These are phyloP conservation scores for Daldinia decipiens DNA, from an alignment of 495 filamentous ascomycete genomes.

Conservation along the genomic window DNA sequence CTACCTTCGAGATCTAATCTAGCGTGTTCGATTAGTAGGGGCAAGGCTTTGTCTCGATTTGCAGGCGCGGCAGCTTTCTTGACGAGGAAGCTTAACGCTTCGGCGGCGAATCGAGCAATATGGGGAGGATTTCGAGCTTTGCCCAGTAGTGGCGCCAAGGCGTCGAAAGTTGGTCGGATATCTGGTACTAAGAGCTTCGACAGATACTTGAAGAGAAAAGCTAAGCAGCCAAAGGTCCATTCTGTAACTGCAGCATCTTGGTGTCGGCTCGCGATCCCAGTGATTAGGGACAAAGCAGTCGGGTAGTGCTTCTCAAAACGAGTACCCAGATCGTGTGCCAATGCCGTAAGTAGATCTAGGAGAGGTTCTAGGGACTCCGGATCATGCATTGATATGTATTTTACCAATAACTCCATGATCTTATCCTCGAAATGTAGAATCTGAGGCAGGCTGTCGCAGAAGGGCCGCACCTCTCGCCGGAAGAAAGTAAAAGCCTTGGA, in stretches of 20 bases:
- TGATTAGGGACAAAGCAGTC: conserved; percentile 73
- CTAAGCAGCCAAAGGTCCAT: conserved; percentile 94
- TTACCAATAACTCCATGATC: conserved; percentile 80
- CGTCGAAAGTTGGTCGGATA: conserved; percentile 80
- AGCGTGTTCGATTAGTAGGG: conserved; percentile 72
- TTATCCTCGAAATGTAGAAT: conserved; percentile 86
- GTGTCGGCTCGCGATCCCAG: conserved; percentile 58
- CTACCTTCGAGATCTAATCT: conserved; percentile 71
- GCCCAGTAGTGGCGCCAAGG: conserved; percentile 87
- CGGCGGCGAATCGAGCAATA: conserved; percentile 89
- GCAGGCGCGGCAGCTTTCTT: conserved; percentile 83
- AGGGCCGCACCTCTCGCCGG: conserved; percentile 72
- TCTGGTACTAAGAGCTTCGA: conserved; percentile 86
- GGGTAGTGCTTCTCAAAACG: conserved; percentile 89
- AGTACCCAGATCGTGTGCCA: conserved; percentile 90
- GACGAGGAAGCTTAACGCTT: conserved; percentile 92
- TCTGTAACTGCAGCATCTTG: conserved; percentile 82
- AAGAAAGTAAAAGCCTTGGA: conserved; percentile 82
- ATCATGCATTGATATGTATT: conserved; percentile 81
- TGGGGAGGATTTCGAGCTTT: conserved; percentile 82
- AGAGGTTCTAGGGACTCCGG: conserved; percentile 83
- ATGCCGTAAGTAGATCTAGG: conserved; percentile 82
- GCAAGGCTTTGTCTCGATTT: conserved; percentile 76
- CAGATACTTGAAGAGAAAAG: conserved; percentile 97
- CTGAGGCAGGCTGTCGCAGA: conserved; percentile 90